Evolutionary conservation across 306 rosid species (phyloP), one percentile per base, ranked within the genome.

Genomic region (Trifolium dubium): DNA sequence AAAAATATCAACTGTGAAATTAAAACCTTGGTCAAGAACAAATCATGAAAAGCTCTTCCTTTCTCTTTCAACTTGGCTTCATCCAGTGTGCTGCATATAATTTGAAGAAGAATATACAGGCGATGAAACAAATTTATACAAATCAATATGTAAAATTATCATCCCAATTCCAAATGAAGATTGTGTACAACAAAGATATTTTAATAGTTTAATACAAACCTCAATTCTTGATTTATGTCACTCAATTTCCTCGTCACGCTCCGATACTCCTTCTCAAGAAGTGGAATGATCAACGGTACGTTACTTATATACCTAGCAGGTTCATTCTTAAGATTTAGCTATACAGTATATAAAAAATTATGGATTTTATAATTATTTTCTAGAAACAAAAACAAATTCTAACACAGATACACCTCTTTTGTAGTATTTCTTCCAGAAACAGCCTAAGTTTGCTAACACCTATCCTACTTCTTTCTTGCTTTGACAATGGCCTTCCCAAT

Each of bases 51-150:
- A 67, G 89, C 54, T 87, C 95, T 88, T 83, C 99, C 99, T 78
- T 88, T 94, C 91, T 94, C 99, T 86, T 94, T 92, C 79, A 94
- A 79, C 69, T 89, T 94, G 67, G 87, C 92, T 85, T 89, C 99
- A 92, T 94, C 92, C 74, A 89, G 55, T 64, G 90, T 84, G 88
- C 99, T 94, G 90, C 74, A 79, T 74, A 64, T 28, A 79, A 69
- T 74, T 67, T 59, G 66, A 83, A 28, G 74, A 74, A 81, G 32
- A 81, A 64, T 40, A 55, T 72, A 71, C 37, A 46, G 68, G 68
- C 39, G 70, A 64, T 37, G 30, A 39, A 58, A 73, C 30, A 46
- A 69, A 61, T 32, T 53, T 23, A 40, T 3, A 73, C 47, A 74
- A 39, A 32, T 30, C 31, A 3, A 13, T 40, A 39, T n/a, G 17